Conservation (phyloP, 2,329 filamentous ascomycete genomes). For the Fusarium sp. region DNA sequence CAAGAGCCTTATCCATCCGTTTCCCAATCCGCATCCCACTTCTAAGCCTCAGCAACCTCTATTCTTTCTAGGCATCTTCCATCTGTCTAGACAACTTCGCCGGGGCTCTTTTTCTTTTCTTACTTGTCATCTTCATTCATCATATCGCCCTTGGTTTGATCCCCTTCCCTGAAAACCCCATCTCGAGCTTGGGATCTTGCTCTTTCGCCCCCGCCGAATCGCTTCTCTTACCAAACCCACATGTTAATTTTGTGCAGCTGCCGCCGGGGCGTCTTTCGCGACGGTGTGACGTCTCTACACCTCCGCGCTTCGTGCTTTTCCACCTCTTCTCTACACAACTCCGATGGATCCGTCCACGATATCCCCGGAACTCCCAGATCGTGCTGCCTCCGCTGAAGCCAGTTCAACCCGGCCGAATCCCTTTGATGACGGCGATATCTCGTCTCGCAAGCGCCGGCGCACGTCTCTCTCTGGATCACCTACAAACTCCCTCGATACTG, state of each 20-base stretch:
- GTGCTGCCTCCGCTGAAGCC: conserved; percentile 72
- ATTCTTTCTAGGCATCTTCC: conserved; percentile 21
- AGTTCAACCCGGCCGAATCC: conserved; percentile 73
- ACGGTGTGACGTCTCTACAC: conserved; percentile 63
- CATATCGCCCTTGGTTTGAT: conserved; percentile 17
- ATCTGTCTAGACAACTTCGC: conserved; percentile 14
- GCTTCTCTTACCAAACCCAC: conserved; percentile 54
- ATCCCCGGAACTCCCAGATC: conserved; percentile 66
- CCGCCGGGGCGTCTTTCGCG: conserved; percentile 66
- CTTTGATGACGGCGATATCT: conserved; percentile 69
- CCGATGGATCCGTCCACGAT: conserved; percentile 67
- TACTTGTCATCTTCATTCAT: conserved; percentile 12
- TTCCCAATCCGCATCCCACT: conserved; percentile 39
- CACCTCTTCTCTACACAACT: conserved; percentile 51
- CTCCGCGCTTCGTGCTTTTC: conserved; percentile 56
- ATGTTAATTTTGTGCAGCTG: conserved; percentile 68
- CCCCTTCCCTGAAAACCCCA: conserved; percentile 14
- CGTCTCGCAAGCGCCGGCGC: conserved; percentile 71
- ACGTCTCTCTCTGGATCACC: conserved; percentile 69
- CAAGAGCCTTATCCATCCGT: conserved; percentile 38
- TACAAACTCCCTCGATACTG: conserved; percentile 63
- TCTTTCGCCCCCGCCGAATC: conserved; percentile 33
- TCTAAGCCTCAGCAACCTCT: conserved; percentile 32
- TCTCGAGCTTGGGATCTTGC: conserved; percentile 32
- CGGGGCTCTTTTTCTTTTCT: conserved; percentile 22